phyloP scores from a whole-genome alignment of 225 moss, liverwort and hornwort genomes.

The Pleurozium schreberi region DNA sequence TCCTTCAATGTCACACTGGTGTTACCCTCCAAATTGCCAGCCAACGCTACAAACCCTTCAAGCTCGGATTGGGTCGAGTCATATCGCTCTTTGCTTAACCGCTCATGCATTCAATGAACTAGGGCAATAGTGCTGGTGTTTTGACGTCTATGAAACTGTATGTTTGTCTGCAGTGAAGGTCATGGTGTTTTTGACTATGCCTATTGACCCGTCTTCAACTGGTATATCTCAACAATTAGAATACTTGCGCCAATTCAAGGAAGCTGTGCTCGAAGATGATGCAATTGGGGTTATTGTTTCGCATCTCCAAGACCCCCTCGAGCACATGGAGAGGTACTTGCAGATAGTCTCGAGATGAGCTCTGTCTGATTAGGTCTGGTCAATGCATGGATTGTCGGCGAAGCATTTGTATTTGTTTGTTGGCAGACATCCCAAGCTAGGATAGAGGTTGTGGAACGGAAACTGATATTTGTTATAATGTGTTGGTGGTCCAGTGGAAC shows the following conservation, averaged over 20 bases:
- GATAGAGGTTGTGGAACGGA: background rate
- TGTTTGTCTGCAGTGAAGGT: conserved; percentile 64
- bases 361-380: background rate
- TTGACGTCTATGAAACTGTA: background rate
- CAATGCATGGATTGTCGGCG: no score
- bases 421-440: background rate
- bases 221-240: conserved; percentile 59
- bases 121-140: background rate
- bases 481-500: conserved; percentile 36
- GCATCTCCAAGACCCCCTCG: conserved; percentile 71
- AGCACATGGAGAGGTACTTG: conserved; percentile 52
- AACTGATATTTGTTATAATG: background rate
- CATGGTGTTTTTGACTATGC: conserved; percentile 93
- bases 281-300: conserved; percentile 81
- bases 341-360: background rate
- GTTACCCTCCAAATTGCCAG: conserved; percentile 56
- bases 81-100: conserved; percentile 71
- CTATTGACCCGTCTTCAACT: conserved; percentile 53
- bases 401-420: background rate
- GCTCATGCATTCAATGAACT: conserved; percentile 53
- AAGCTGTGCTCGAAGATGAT: conserved; percentile 76
- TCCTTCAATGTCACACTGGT: conserved; percentile 63
- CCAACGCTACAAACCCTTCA: conserved; percentile 55
- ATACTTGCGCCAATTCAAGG: conserved; percentile 66
- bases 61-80: conserved; percentile 55